phyloP scores from a whole-genome alignment of 2,329 filamentous ascomycete genomes.

The Sporothrix humicola region DNA sequence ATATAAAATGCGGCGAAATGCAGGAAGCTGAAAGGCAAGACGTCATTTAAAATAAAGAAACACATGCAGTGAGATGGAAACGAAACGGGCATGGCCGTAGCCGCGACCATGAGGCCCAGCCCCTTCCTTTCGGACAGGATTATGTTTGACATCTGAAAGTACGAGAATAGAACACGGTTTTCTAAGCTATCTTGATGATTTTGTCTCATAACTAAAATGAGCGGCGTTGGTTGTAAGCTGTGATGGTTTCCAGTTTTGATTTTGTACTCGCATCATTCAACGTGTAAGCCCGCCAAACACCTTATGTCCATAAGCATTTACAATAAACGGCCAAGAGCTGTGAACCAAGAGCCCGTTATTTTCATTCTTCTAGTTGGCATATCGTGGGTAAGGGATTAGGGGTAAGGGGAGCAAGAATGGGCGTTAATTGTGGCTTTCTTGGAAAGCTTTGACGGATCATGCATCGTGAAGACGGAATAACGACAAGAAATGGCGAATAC shows the following conservation, averaged over 20 bases:
- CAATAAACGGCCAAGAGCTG: neutral
- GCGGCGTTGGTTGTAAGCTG: neutral
- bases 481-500: neutral
- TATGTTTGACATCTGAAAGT: too few relatives aligned
- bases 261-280: neutral
- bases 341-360: neutral
- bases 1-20: slow-evolving; percentile 14
- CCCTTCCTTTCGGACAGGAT: neutral
- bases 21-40: neutral
- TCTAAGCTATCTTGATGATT: neutral
- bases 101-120: neutral
- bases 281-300: neutral
- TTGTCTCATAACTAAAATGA: neutral
- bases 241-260: neutral
- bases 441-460: neutral
- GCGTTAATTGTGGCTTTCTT: neutral
- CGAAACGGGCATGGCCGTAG: neutral
- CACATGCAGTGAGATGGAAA: neutral
- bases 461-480: neutral
- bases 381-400: slow-evolving; percentile 6
- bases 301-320: neutral
- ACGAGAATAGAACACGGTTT: neutral
- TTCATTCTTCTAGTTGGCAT: neutral
- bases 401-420: neutral
- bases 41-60: neutral